Conservation (phyloP, 345 rosid genomes). For the Camelina hispida region DNA sequence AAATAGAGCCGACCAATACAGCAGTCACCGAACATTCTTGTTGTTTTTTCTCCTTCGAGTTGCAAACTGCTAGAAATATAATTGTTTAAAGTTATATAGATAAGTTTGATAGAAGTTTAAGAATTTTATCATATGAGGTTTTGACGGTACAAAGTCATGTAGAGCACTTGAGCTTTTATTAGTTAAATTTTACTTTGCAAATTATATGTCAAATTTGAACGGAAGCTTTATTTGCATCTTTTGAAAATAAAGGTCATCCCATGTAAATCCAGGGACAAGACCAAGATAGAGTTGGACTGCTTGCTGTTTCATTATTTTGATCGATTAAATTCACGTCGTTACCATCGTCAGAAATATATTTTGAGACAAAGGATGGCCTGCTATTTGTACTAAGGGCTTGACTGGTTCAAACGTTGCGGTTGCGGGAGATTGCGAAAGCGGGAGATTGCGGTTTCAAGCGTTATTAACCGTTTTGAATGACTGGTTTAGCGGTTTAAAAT, state of each 20-base stretch:
- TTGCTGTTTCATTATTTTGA: not conserved
- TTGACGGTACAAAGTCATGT: not conserved
- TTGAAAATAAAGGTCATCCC: no score
- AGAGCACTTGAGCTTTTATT: not conserved
- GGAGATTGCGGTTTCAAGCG: no score
- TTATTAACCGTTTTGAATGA: no score
- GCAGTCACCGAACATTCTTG: not conserved
- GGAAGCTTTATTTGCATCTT: not conserved
- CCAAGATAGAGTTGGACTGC: not conserved
- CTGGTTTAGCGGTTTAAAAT: no score
- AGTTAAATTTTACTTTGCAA: no score
- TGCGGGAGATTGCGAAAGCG: no score
- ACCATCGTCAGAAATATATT: not conserved
- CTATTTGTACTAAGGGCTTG: no score
- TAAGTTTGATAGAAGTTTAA: not conserved
- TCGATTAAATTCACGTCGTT: not conserved
- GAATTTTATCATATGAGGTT: not conserved
- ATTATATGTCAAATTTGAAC: no score
- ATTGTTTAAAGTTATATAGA: not conserved
- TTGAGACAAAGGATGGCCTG: no score
- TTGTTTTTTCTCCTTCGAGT: not conserved
- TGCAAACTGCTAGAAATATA: not conserved
- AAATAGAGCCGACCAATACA: not conserved
- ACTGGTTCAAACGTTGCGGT: no score
- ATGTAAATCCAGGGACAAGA: not conserved